Evolutionary conservation across 2,329 filamentous ascomycete species (phyloP).

Genomic region (Curvularia sp.): DNA sequence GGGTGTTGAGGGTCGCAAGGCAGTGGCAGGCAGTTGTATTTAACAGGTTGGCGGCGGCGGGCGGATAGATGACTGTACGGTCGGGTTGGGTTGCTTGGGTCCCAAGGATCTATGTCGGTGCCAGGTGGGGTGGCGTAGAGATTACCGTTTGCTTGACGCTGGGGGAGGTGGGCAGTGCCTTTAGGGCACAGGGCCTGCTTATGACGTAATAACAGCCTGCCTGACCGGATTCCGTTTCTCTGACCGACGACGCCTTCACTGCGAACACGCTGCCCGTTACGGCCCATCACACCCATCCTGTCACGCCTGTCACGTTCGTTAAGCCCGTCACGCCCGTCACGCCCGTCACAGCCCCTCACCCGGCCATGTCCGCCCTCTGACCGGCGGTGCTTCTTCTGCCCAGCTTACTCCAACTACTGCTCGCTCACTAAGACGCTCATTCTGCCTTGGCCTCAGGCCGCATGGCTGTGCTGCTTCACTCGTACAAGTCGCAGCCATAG

Average conservation of each 20-base stretch:
- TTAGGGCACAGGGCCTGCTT: constrained; percentile 9
- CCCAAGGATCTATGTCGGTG: constrained; percentile 21
- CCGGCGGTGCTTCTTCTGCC: constrained; percentile 1
- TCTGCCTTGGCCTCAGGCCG: neutral
- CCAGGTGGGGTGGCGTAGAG: constrained; percentile 30
- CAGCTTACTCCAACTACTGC: neutral
- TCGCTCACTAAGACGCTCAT: neutral
- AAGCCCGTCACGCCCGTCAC: constrained; percentile 4
- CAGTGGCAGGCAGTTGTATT: constrained; percentile 31
- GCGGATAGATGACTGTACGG: constrained; percentile 26
- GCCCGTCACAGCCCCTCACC: neutral
- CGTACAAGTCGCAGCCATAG: constrained; percentile 8
- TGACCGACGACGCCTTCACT: neutral
- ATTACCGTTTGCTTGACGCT: constrained; percentile 29
- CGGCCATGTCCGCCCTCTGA: constrained; percentile 1
- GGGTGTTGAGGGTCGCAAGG: constrained; percentile 25
- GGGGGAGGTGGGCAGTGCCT: constrained; percentile 21
- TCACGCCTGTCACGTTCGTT: neutral
- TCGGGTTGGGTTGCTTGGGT: constrained; percentile 24
- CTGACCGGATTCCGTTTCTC: constrained; percentile 12
- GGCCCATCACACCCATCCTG: constrained; percentile 5
- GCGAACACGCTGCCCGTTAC: neutral
- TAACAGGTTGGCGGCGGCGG: constrained; percentile 21
- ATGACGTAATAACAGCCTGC: constrained; percentile 21
- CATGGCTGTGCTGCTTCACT: constrained; percentile 3